phyloP scores from a whole-genome alignment of 2,329 filamentous ascomycete species.

The Rhynchosporium graminicola region DNA sequence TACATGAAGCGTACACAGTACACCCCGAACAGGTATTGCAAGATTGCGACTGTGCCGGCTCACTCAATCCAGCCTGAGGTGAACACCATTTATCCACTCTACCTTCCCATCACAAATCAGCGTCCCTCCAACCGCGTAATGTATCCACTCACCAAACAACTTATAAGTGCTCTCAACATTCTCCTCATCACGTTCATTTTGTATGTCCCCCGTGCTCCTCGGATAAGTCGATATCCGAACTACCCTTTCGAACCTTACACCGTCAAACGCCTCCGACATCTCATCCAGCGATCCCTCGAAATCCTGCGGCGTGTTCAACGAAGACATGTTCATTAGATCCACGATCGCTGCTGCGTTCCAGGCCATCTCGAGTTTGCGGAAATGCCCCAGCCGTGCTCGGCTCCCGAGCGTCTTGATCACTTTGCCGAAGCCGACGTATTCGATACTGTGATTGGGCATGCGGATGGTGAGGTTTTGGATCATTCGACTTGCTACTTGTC shows the following conservation, averaged over 20 bases:
- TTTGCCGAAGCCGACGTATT: slow-evolving; percentile 14
- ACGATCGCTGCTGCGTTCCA: slow-evolving; percentile 12
- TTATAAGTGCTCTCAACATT: slow-evolving; percentile 2
- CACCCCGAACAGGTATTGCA: no score
- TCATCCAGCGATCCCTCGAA: slow-evolving; percentile 19
- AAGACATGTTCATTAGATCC: not conserved
- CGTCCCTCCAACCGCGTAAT: slow-evolving; percentile 26
- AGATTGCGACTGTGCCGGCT: no score
- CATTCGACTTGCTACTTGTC: slow-evolving; percentile 20
- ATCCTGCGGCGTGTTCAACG: not conserved
- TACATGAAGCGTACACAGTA: no score
- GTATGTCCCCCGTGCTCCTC: not conserved
- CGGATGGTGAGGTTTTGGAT: slow-evolving; percentile 15
- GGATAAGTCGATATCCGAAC: slow-evolving; percentile 17
- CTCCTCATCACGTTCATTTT: not conserved
- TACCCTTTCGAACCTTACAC: slow-evolving; percentile 21
- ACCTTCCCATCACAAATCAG: slow-evolving; percentile 21
- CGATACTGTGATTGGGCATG: not conserved
- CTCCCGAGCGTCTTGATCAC: slow-evolving; percentile 20
- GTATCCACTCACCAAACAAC: slow-evolving; percentile 12
- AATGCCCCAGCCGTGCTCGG: slow-evolving; percentile 21
- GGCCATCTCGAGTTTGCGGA: slow-evolving; percentile 20
- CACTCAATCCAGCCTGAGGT: not conserved
- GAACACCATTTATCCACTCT: slow-evolving; percentile 17
- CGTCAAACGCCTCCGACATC: slow-evolving; percentile 13